Evolutionary conservation across 352 stramenopile genomes (phyloP).

Genomic region (Phytophthora sp.): DNA sequence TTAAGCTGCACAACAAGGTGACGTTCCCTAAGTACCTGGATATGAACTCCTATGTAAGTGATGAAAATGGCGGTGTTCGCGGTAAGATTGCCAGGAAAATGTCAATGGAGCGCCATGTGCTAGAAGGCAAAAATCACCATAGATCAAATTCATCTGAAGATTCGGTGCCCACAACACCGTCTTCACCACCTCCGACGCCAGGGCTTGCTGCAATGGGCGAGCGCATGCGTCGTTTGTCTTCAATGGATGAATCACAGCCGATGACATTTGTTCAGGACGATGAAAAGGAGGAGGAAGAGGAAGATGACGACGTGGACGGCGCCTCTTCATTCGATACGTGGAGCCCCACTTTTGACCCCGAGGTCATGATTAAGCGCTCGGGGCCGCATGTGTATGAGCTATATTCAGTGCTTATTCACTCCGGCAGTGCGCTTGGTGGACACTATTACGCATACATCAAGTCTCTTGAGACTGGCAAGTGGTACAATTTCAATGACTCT

Average conservation of each 20-base stretch:
- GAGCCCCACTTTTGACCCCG: conserved; percentile 67
- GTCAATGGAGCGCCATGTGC: conserved; percentile 82
- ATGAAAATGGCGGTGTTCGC: conserved; percentile 48
- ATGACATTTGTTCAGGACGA: conserved; percentile 38
- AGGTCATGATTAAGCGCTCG: conserved; percentile 62
- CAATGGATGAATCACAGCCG: conserved; percentile 78
- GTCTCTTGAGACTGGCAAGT: conserved; percentile 78
- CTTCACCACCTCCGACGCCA: conserved; percentile 23
- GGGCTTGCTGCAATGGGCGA: conserved; percentile 14
- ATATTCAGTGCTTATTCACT: conserved; percentile 94
- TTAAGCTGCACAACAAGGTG: conserved; percentile 89
- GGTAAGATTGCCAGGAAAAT: conserved; percentile 85
- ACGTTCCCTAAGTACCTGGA: conserved; percentile 91
- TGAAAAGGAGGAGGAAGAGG: conserved; percentile 13
- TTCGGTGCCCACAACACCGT: conserved; percentile 1
- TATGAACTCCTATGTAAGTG: conserved; percentile 88
- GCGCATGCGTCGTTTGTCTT: conserved; percentile 59
- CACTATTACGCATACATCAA: conserved; percentile 97
- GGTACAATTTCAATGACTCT: conserved; percentile 91
- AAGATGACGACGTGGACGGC: conserved; percentile 20
- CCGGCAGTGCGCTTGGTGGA: conserved; percentile 89
- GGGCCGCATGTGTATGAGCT: conserved; percentile 90
- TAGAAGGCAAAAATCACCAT: conserved; percentile 55
- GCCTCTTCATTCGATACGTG: conserved; percentile 62
- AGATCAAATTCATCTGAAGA: conserved; percentile 18